phyloP scores from a whole-genome alignment of 345 rosid species.

The Geranium brycei region DNA sequence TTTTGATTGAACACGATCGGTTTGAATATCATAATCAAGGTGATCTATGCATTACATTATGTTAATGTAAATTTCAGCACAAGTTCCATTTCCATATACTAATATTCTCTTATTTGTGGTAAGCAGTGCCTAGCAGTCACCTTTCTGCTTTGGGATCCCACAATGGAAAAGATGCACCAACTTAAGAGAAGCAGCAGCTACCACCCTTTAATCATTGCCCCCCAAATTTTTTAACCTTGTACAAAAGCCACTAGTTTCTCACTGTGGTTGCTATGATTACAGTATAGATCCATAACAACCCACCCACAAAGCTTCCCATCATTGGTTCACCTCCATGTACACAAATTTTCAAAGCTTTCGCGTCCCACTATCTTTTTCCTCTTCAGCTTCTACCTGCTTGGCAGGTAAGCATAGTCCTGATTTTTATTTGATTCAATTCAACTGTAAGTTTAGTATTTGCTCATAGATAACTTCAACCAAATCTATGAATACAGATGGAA shows the following conservation, averaged over 20 bases:
- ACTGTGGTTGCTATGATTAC: conserved; percentile 13
- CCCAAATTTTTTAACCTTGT: conserved; percentile 7
- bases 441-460: not conserved
- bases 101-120: not conserved
- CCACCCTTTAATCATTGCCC: conserved; percentile 25
- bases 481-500: no score
- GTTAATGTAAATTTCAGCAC: not conserved
- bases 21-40: not conserved
- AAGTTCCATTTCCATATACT: not conserved
- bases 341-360: conserved; percentile 1
- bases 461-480: not conserved
- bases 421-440: no score
- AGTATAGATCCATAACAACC: conserved; percentile 15
- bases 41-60: not conserved
- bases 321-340: conserved; percentile 3
- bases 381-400: not conserved
- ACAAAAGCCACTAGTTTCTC: conserved; percentile 9
- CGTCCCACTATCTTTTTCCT: no score
- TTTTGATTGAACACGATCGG: no score
- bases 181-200: conserved; percentile 5
- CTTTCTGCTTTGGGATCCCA: conserved; percentile 12
- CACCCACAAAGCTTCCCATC: conserved; percentile 14
- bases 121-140: not conserved
- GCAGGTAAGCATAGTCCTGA: not conserved
- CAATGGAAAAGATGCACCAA: conserved; percentile 11